phyloP scores from a whole-genome alignment of 768 basidiomycete species.

The Terana coerulea region DNA sequence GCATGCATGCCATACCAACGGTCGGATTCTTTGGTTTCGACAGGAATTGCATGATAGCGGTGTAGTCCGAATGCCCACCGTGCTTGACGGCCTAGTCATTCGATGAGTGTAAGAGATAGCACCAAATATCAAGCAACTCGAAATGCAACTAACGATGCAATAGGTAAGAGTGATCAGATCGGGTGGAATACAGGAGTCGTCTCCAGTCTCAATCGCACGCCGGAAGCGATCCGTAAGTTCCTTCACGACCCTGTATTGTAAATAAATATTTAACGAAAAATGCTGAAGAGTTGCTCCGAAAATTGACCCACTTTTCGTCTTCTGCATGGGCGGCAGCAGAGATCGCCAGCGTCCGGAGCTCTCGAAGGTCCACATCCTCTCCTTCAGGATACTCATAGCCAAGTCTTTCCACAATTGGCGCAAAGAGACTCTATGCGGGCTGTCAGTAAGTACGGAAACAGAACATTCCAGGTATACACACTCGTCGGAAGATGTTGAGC shows the following conservation, averaged over 20 bases:
- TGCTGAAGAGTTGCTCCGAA: background rate
- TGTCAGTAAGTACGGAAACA: too few relatives aligned
- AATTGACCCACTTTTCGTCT: constrained; percentile 35
- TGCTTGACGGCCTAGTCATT: constrained; percentile 59
- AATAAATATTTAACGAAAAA: background rate
- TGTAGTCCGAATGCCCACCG: constrained; percentile 72
- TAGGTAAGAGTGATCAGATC: constrained; percentile 66
- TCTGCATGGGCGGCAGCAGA: too few relatives aligned
- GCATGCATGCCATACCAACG: constrained; percentile 65
- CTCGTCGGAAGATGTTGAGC: constrained; percentile 59
- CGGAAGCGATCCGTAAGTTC: constrained; percentile 72
- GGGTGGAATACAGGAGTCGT: constrained; percentile 74
- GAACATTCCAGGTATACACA: too few relatives aligned
- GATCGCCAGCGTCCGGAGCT: constrained; percentile 75
- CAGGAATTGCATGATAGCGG: constrained; percentile 64
- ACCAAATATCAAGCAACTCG: too few relatives aligned
- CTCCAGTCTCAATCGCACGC: constrained; percentile 63
- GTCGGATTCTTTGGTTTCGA: constrained; percentile 72
- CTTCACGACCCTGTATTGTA: constrained; percentile 56
- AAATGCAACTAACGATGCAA: constrained; percentile 47
- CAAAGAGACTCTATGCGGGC: constrained; percentile 49
- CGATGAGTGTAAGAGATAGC: constrained; percentile 20
- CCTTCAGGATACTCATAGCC: constrained; percentile 69
- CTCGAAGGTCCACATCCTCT: constrained; percentile 65
- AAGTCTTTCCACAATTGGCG: constrained; percentile 71